Evolutionary conservation across 257 asterid species (phyloP).

Genomic region (Catharanthus roseus): DNA sequence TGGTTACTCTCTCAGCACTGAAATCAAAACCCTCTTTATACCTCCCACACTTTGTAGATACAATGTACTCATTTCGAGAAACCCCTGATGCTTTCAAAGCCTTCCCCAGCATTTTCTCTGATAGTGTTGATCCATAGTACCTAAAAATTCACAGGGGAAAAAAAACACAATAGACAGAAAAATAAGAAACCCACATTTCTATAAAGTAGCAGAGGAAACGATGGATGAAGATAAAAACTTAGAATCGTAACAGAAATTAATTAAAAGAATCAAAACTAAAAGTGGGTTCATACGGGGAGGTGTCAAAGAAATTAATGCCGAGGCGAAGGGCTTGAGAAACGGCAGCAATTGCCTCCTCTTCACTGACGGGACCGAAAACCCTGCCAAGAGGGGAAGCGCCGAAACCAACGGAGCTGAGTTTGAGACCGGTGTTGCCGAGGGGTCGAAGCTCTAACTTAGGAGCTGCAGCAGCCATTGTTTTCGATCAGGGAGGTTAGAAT

Average conservation of each 20-base stretch:
- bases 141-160: constrained; percentile 22
- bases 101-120: constrained; percentile 78
- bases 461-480: constrained; percentile 21
- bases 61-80: constrained; percentile 75
- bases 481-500: neutral
- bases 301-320: constrained; percentile 94
- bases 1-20: constrained; percentile 91
- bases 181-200: constrained; percentile 4
- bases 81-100: constrained; percentile 81
- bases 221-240: neutral
- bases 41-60: constrained; percentile 94
- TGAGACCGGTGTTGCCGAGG: constrained; percentile 78
- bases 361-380: constrained; percentile 73
- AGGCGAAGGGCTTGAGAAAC: constrained; percentile 71
- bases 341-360: constrained; percentile 73
- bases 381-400: constrained; percentile 99
- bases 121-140: constrained; percentile 88
- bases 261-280: neutral
- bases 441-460: constrained; percentile 62
- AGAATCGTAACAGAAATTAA: neutral
- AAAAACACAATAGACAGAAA: neutral
- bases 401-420: constrained; percentile 75
- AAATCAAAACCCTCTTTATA: constrained; percentile 89
- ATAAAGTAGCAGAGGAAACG: neutral
- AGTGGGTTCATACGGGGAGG: constrained; percentile 65